Conservation (phyloP, 2,329 filamentous ascomycete species). For the Claviceps sp. region DNA sequence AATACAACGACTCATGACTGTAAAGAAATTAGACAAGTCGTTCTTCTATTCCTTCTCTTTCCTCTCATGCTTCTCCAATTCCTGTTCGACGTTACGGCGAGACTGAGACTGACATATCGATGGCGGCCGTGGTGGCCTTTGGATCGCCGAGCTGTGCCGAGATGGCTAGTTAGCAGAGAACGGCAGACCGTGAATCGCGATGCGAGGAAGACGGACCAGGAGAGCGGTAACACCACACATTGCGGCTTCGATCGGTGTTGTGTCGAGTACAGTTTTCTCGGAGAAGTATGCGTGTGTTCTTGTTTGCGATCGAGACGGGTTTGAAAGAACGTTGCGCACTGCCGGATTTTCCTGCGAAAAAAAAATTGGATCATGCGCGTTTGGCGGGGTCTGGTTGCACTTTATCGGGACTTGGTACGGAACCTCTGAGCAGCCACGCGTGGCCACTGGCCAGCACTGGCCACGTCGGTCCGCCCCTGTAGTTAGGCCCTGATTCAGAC, state of each 20-base stretch:
- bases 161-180: not conserved
- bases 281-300: not conserved
- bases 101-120: conserved; percentile 33
- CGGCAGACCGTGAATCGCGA: not conserved
- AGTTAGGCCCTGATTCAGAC: too few species aligned
- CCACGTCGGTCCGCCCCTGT: too few species aligned
- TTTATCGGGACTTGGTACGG: not conserved
- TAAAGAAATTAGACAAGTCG: not conserved
- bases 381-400: not conserved
- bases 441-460: too few species aligned
- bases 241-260: not conserved
- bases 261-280: not conserved
- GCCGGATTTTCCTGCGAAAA: not conserved
- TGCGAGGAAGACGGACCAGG: not conserved
- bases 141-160: conserved; percentile 18
- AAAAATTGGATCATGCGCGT: not conserved
- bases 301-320: not conserved
- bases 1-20: conserved; percentile 54
- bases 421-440: too few species aligned
- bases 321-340: not conserved
- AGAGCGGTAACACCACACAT: conserved; percentile 4
- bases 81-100: too few species aligned
- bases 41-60: not conserved
- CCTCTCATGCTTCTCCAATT: not conserved
- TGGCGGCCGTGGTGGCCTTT: conserved; percentile 32